These are phyloP conservation scores for Takashimella tepidaria DNA, from an alignment of 1,284 basidiomycete species.

Conservation along the genomic window DNA sequence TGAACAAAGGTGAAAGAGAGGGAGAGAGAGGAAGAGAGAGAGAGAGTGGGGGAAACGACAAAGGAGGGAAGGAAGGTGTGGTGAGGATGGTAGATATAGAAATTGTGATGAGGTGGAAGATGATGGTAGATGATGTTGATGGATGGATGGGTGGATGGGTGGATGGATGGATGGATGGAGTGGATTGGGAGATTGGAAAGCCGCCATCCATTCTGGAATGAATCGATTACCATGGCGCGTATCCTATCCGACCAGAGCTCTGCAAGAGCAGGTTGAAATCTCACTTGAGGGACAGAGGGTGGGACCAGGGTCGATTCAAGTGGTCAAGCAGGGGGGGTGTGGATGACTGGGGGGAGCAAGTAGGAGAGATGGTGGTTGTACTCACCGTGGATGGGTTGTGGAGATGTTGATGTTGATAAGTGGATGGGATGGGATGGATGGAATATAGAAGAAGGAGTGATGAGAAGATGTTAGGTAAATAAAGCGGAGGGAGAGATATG, in stretches of 20 bases:
- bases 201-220: too few species aligned
- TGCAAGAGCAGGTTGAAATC: too few species aligned
- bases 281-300: too few species aligned
- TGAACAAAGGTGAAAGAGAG: constrained; percentile 4
- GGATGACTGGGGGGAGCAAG: background rate
- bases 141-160: background rate
- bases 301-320: too few species aligned
- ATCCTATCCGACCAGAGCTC: too few species aligned
- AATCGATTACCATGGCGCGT: too few species aligned
- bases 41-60: background rate
- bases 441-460: background rate
- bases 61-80: constrained; percentile 2
- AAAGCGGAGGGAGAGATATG: background rate
- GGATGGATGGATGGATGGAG: background rate
- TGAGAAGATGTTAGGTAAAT: background rate
- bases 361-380: background rate
- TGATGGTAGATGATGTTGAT: background rate
- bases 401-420: too few species aligned
- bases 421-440: background rate
- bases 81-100: background rate
- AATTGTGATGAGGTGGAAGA: background rate
- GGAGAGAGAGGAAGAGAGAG: background rate
- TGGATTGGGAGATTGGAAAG: too few species aligned
- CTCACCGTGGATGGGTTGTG: background rate
- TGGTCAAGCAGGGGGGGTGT: constrained; percentile 2